Conservation (phyloP, 306 rosid genomes). For the Ammopiptanthus mongolicus region DNA sequence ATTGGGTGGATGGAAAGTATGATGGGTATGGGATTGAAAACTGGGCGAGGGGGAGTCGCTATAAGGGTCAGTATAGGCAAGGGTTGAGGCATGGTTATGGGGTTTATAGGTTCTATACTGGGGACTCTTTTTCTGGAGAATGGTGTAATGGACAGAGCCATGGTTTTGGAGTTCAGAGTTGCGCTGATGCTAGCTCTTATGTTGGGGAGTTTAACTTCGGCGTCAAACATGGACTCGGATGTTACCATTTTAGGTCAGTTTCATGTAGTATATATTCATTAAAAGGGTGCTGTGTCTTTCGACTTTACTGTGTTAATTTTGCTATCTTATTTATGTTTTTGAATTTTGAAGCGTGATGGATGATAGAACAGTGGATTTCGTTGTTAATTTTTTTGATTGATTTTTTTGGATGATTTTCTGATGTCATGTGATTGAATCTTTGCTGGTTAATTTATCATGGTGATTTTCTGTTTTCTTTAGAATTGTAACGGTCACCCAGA, state of each 20-base stretch:
- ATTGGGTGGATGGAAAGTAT: conserved; percentile 74
- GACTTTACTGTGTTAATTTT: not conserved
- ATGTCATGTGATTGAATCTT: not conserved
- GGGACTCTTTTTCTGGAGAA: conserved; percentile 80
- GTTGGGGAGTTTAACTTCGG: conserved; percentile 78
- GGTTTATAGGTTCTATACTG: conserved; percentile 65
- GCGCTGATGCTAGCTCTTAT: conserved; percentile 80
- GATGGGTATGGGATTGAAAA: conserved; percentile 78
- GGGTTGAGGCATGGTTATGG: conserved; percentile 86
- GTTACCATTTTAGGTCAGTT: conserved; percentile 79
- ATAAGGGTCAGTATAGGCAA: conserved; percentile 64
- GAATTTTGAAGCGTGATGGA: not conserved
- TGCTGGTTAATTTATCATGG: not conserved
- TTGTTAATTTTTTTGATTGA: not conserved
- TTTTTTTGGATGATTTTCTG: not conserved
- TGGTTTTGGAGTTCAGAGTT: conserved; percentile 77
- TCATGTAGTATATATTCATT: not conserved
- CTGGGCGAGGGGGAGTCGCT: conserved; percentile 81
- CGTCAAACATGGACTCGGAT: conserved; percentile 75
- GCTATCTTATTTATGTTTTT: not conserved
- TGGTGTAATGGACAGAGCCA: conserved; percentile 91
- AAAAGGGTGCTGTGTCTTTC: not conserved
- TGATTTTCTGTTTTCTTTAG: not conserved
- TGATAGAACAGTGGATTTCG: conserved; percentile 17
- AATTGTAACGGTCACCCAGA: not conserved